phyloP scores from a whole-genome alignment of 495 filamentous ascomycete species.

The Cercophora sp. region DNA sequence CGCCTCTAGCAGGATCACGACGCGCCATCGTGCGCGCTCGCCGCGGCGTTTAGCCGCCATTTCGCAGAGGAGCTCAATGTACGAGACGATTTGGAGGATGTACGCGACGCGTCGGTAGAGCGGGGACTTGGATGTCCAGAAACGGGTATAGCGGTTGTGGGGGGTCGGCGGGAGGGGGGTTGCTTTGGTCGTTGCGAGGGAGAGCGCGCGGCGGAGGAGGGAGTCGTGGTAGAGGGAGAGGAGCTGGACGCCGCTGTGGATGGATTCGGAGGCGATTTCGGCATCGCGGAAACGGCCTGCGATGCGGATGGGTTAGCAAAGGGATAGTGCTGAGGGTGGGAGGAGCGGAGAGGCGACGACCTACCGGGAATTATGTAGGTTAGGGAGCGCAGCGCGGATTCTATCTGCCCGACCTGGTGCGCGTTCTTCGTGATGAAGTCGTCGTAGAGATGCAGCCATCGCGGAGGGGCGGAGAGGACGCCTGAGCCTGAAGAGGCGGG shows the following conservation, averaged over 20 bases:
- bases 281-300: constrained; percentile 87
- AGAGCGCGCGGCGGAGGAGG: constrained; percentile 66
- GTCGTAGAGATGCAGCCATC: constrained; percentile 76
- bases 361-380: constrained; percentile 92
- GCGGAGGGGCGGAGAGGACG: constrained; percentile 28
- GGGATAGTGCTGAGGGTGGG: constrained; percentile 15
- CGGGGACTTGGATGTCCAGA: constrained; percentile 73
- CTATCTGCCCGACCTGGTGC: constrained; percentile 85
- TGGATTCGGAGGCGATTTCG: constrained; percentile 88
- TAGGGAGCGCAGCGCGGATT: constrained; percentile 82
- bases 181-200: constrained; percentile 40
- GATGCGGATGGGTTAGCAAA: neutral
- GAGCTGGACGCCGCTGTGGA: constrained; percentile 83
- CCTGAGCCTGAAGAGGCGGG: neutral
- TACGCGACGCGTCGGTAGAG: constrained; percentile 75
- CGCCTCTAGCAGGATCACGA: constrained; percentile 80
- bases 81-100: constrained; percentile 81
- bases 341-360: constrained; percentile 11
- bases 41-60: constrained; percentile 76
- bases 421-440: constrained; percentile 94
- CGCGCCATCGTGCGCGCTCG: constrained; percentile 80
- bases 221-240: constrained; percentile 93
- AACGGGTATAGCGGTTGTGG: constrained; percentile 85
- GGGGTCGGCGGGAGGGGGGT: constrained; percentile 55
- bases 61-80: constrained; percentile 87